A percentile compares a stretch with the other conserved stretches of the same genome.
Evolutionary conservation across 306 rosid species (phyloP).

Genomic region (Clitoria ternatea): DNA sequence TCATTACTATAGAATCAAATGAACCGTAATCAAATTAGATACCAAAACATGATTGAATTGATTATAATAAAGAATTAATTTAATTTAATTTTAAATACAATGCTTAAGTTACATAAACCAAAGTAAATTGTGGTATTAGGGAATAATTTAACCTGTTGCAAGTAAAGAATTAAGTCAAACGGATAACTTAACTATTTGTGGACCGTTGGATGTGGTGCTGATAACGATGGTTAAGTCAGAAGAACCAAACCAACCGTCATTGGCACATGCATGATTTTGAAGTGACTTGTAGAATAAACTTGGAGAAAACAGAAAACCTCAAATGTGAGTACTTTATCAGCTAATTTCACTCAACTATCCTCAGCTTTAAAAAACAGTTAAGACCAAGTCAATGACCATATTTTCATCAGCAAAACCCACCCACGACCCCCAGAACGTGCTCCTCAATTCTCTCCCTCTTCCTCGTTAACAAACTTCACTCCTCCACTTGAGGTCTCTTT

Average conservation of each 20-base stretch:
- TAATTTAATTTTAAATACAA: no score
- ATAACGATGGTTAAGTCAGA: not conserved
- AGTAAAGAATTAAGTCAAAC: no score
- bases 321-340: not conserved
- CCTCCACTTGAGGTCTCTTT: slow-evolving; percentile 12
- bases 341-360: slow-evolving; percentile 25
- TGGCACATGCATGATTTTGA: not conserved
- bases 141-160: no score
- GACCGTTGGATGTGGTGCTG: not conserved
- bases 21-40: no score
- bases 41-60: no score
- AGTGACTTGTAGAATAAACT: not conserved
- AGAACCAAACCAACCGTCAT: not conserved
- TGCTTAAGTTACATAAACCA: no score
- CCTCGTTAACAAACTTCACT: slow-evolving; percentile 35
- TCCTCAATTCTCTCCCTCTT: slow-evolving; percentile 39
- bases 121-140: no score
- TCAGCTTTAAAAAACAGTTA: slow-evolving; percentile 15
- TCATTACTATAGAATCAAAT: no score
- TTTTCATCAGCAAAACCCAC: not conserved
- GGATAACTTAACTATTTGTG: not conserved
- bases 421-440: slow-evolving; percentile 45
- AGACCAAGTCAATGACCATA: slow-evolving; percentile 40
- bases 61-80: no score
- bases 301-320: not conserved